Evolutionary conservation across 176 grass and related monocot species (phyloP).

Genomic region (Pontederia crassipes): DNA sequence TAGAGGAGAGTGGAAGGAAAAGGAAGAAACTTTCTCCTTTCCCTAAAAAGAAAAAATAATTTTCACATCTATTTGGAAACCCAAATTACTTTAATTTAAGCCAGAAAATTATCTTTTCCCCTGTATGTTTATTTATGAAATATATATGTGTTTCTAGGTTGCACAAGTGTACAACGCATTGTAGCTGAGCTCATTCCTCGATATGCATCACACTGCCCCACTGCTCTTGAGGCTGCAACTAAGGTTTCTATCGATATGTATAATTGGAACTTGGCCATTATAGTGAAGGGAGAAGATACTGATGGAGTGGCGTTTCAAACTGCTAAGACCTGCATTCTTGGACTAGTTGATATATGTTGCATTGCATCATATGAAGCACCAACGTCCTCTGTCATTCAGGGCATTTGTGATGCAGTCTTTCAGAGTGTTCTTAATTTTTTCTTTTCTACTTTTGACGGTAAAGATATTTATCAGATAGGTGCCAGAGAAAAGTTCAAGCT

Average conservation of each 20-base stretch:
- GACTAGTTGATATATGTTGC: constrained; percentile 73
- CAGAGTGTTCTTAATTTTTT: constrained; percentile 61
- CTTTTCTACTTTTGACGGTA: constrained; percentile 75
- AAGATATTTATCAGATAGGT: constrained; percentile 60
- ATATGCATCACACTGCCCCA: constrained; percentile 74
- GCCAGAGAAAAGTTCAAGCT: constrained; percentile 37
- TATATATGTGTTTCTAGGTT: constrained; percentile 33
- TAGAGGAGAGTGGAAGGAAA: background rate
- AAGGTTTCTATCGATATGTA: constrained; percentile 92
- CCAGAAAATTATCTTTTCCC: constrained; percentile 11
- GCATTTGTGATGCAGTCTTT: constrained; percentile 76
- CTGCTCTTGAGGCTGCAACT: constrained; percentile 71
- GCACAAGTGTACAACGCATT: constrained; percentile 53
- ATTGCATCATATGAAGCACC: constrained; percentile 64
- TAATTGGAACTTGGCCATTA: constrained; percentile 56
- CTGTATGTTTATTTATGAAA: constrained; percentile 12
- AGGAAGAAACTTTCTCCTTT: background rate
- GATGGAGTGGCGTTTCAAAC: constrained; percentile 50
- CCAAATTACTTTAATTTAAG: background rate
- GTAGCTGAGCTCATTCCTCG: constrained; percentile 79
- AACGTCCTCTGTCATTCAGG: constrained; percentile 65
- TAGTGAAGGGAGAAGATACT: constrained; percentile 44
- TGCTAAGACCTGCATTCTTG: constrained; percentile 63
- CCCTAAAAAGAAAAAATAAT: background rate
- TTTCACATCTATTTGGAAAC: background rate